Base-by-base conservation (phyloP, 2,329 filamentous ascomycete species). In the Periconia digitata region DNA sequence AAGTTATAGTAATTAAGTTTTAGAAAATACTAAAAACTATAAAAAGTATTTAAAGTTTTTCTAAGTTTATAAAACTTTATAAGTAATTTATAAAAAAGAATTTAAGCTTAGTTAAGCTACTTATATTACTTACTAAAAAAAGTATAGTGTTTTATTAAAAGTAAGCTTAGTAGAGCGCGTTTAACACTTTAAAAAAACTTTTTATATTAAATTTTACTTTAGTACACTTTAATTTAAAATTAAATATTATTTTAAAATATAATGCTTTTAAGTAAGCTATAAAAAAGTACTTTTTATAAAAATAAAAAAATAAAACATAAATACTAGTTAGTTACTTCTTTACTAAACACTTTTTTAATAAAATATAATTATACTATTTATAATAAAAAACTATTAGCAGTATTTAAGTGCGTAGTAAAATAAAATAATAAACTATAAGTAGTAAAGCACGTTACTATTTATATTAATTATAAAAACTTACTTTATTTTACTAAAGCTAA, bases 31-130 rank as follows among this genome's bases (percentile, higher is more conserved):
- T 35, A 27, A 17, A 21, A 3, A 16, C 16, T 17, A 38, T 48
- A 23, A 43, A 46, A 29, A 22, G 40, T 3, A 23, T 48, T n/a
- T 40, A 48, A 37, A 44, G 24, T 23, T 51, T 51, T 47, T 18
- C 44, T 21, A 42, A 35, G 2, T 51, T 47, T 44, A 42, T 29
- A 23, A 49, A 49, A 35, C 44, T 43, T 16, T 48, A 43, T 40
- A 35, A 43, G 16, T 8, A 39, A 8, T 44, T 51, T 46, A 46
- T 45, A 21, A 44, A 39, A 17, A 35, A 48, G 4, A 43, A 43
- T 22, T 44, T 40, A 38, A 24, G 15, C 5, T 20, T 47, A 18
- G 22, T 23, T 32, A 37, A 17, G 12, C 36, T 41, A 16, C 18
- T 51, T 34, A 44, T 17, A 18, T 35, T 23, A 15, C 16, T 45